Evolutionary conservation across 345 rosid genomes (phyloP).

Genomic region (Zanthoxylum bungeanum): DNA sequence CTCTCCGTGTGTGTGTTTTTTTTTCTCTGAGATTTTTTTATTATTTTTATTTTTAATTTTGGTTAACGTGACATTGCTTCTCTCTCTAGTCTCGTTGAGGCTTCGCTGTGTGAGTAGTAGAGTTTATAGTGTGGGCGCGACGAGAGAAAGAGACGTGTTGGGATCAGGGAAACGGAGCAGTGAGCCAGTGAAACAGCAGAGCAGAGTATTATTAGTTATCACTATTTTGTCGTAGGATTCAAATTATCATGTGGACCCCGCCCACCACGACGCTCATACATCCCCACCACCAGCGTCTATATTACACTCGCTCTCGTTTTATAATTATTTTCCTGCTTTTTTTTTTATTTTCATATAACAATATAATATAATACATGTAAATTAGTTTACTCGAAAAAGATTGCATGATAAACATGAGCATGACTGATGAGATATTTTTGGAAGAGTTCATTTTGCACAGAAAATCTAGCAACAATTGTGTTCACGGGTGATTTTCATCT

Average conservation of each 20-base stretch:
- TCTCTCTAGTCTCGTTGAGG: background rate
- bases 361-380: too few relatives aligned
- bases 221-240: too few relatives aligned
- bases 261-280: too few relatives aligned
- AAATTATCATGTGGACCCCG: too few relatives aligned
- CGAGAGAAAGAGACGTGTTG: constrained; percentile 26
- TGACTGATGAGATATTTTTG: too few relatives aligned
- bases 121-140: background rate
- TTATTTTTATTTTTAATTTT: background rate
- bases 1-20: background rate
- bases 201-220: background rate
- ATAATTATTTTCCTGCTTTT: too few relatives aligned
- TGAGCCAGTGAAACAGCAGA: background rate
- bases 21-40: too few relatives aligned
- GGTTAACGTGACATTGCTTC: background rate
- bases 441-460: background rate
- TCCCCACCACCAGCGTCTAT: too few relatives aligned
- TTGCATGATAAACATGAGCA: too few relatives aligned
- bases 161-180: constrained; percentile 24
- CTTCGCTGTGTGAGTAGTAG: background rate
- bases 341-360: too few relatives aligned
- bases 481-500: too few relatives aligned
- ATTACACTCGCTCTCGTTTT: background rate
- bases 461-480: background rate
- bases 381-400: too few relatives aligned